A percentile compares a stretch with the other conserved stretches of the same genome.
These are phyloP conservation scores for Neurospora sp. DNA, from an alignment of 495 filamentous ascomycete genomes.

Conservation along the genomic window DNA sequence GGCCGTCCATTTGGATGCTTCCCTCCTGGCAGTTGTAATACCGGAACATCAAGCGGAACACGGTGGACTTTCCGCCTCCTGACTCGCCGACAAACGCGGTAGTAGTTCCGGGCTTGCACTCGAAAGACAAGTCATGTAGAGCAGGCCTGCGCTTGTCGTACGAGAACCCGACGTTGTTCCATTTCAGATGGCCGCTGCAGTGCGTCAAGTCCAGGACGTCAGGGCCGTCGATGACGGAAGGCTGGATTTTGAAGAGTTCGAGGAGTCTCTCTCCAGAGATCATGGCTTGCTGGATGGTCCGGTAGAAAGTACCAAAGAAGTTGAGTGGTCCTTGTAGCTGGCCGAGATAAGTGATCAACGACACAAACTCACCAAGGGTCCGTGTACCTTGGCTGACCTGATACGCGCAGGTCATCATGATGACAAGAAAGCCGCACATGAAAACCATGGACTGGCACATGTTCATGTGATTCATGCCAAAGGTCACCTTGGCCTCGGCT, in stretches of 20 bases:
- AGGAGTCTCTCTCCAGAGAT: conserved; percentile 93
- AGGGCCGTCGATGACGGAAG: conserved; percentile 70
- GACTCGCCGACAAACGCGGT: conserved; percentile 95
- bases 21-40: conserved; percentile 81
- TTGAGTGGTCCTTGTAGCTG: conserved; percentile 90
- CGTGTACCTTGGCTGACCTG: conserved; percentile 69
- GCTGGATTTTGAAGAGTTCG: conserved; percentile 82
- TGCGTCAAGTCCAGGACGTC: conserved; percentile 38
- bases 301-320: conserved; percentile 97
- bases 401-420: conserved; percentile 61
- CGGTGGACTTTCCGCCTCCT: conserved; percentile 92
- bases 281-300: conserved; percentile 90
- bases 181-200: conserved; percentile 74
- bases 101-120: conserved; percentile 78
- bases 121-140: conserved; percentile 69
- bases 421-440: conserved; percentile 75
- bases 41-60: conserved; percentile 91
- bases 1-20: conserved; percentile 70
- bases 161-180: conserved; percentile 78
- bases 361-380: conserved; percentile 69
- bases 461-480: conserved; percentile 88
- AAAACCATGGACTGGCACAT: conserved; percentile 89
- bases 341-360: conserved; percentile 77
- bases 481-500: conserved; percentile 78
- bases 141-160: conserved; percentile 87